phyloP scores from a whole-genome alignment of 148 eudicot genomes.

The Heliamphora exappendiculata region DNA sequence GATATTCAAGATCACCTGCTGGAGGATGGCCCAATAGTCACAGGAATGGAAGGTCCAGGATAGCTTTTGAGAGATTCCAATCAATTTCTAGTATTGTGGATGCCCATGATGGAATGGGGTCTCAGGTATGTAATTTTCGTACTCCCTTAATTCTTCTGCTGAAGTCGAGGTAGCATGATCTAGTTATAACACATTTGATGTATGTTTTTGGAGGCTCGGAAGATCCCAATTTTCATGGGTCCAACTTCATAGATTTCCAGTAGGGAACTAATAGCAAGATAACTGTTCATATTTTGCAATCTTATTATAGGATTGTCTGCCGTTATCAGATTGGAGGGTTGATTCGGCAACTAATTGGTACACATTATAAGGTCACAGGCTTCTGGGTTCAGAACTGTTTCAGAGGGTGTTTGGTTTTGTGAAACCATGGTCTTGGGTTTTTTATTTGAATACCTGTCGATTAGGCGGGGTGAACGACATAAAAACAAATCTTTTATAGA shows the following conservation, averaged over 20 bases:
- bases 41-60: constrained; percentile 23
- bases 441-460: neutral
- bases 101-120: constrained; percentile 17
- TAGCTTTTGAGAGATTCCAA: constrained; percentile 21
- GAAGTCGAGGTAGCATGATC: neutral
- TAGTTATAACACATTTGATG: neutral
- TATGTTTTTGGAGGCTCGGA: neutral
- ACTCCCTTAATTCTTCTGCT: neutral
- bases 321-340: neutral
- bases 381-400: neutral
- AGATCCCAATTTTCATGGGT: neutral
- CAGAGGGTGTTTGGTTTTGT: neutral
- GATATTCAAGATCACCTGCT: constrained; percentile 20
- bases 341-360: neutral
- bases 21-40: constrained; percentile 24
- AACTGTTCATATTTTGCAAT: neutral
- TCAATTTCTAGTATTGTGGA: constrained; percentile 15
- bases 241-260: neutral
- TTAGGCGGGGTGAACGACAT: neutral
- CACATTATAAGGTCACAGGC: too few species aligned
- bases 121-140: constrained; percentile 20
- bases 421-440: neutral
- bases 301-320: neutral
- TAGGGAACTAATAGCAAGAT: neutral
- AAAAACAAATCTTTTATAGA: neutral